phyloP scores from a whole-genome alignment of 176 grass and related monocot species.

The Neostapfia colusana region DNA sequence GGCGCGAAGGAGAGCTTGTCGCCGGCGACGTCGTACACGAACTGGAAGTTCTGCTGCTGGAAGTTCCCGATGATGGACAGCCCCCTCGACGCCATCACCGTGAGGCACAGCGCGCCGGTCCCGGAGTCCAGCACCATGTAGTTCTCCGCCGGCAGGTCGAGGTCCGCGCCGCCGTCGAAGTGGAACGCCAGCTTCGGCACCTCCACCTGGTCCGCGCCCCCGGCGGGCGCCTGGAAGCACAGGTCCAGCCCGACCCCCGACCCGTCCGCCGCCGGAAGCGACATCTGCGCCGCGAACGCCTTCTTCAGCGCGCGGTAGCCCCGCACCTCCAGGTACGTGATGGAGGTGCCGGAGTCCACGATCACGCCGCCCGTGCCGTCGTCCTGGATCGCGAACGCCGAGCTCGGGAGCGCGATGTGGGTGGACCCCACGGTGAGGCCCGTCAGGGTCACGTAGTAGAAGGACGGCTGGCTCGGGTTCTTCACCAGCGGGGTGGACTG shows the following conservation, averaged over 20 bases:
- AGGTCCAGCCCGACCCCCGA: slow-evolving; percentile 58
- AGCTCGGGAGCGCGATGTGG: slow-evolving; percentile 37
- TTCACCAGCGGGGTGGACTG: slow-evolving; percentile 68
- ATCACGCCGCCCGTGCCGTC: slow-evolving; percentile 62
- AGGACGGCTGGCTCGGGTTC: slow-evolving; percentile 61
- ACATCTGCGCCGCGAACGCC: slow-evolving; percentile 57
- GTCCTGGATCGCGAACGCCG: slow-evolving; percentile 49
- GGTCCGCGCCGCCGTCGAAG: slow-evolving; percentile 62
- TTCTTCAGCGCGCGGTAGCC: slow-evolving; percentile 49
- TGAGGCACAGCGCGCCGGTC: slow-evolving; percentile 56
- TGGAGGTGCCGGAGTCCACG: slow-evolving; percentile 81
- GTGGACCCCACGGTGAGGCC: slow-evolving; percentile 56
- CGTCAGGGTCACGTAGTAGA: slow-evolving; percentile 62
- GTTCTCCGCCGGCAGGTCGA: slow-evolving; percentile 68
- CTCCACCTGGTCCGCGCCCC: slow-evolving; percentile 38
- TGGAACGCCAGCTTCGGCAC: slow-evolving; percentile 78
- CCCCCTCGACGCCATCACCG: slow-evolving; percentile 43
- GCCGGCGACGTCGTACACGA: slow-evolving; percentile 62
- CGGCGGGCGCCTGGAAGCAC: slow-evolving; percentile 50
- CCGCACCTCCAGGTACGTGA: slow-evolving; percentile 57
- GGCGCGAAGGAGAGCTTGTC: slow-evolving; percentile 71
- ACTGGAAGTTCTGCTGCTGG: slow-evolving; percentile 91
- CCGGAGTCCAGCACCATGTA: slow-evolving; percentile 62
- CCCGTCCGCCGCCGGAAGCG: slow-evolving; percentile 46
- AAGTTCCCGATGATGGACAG: slow-evolving; percentile 79